Evolutionary conservation across 257 asterid species (phyloP), one percentile per base, ranked within the genome.

Genomic region (Capsicum pubescens): DNA sequence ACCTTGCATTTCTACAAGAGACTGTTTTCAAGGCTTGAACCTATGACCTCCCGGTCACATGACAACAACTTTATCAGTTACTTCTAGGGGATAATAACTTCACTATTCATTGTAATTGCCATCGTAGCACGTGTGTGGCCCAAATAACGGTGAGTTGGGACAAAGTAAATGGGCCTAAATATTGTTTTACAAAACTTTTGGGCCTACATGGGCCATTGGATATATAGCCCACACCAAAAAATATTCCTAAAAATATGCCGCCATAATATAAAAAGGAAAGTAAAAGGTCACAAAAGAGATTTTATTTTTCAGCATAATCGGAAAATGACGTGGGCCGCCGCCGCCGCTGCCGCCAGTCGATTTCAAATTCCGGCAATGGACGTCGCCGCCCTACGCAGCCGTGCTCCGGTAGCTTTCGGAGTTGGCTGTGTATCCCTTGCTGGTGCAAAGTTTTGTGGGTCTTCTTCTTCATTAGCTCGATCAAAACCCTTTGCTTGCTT

Each of bases 351-450:
- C 86, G 91, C 94, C 59, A 95, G 92, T 89, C 90, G 81, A 82
- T 94, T 96, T 79, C 92, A 90, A 58, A 13, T 96, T 54, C 98
- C 98, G 85, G 89, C 98, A 54, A 55, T 94, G 81, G 93, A 93
- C 60, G 85, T 94, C 63, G 69, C 80, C 44, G 63, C 57, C 13
- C 7, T 82, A 76, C 92, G 94, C 21, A 80, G 86, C 66, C 85
- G 92, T 42, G 91, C 90, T 69, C 94, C 97, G 2, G 42, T 90
- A 15, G 91, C 90, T 56, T 89, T 84, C 58, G 91, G 94, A 66
- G 44, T 90, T 10, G 92, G 95, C 83, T 92, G 91, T 84, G 87
- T 86, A 0, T 92, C 99, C 11, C 32, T 94, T 63, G 94, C 90
- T 52, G 92, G 95, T 46, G 91, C 89, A 61, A 89, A 85, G 55